Evolutionary conservation across 257 asterid species (phyloP).

Genomic region (Rehmannia glutinosa): DNA sequence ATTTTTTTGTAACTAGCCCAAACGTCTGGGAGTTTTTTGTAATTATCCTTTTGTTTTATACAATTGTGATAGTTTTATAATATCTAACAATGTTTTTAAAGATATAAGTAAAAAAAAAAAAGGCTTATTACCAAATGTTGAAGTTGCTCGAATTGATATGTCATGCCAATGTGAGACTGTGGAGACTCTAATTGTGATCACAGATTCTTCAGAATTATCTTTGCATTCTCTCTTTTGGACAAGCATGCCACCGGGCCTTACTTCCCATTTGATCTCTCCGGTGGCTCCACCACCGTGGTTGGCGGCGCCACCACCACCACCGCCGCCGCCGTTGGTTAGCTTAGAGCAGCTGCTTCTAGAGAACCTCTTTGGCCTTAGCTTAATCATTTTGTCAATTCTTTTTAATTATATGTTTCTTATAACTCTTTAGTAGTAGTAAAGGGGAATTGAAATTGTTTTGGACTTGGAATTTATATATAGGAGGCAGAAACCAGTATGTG

Average conservation of each 20-base stretch:
- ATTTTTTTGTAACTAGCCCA: too few species aligned
- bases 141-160: conserved; percentile 53
- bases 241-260: conserved; percentile 82
- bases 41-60: too few species aligned
- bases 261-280: conserved; percentile 62
- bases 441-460: conserved; percentile 1
- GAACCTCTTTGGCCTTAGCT: conserved; percentile 53
- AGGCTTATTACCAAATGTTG: conserved; percentile 54
- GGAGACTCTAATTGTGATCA: conserved; percentile 49
- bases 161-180: conserved; percentile 48
- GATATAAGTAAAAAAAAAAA: too few species aligned
- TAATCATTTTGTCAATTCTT: conserved; percentile 35
- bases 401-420: too few species aligned
- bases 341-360: conserved; percentile 49
- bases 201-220: conserved; percentile 20
- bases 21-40: too few species aligned
- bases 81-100: too few species aligned
- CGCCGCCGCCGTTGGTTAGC: background rate
- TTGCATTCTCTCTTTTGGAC: conserved; percentile 57
- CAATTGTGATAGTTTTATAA: too few species aligned
- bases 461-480: conserved; percentile 24
- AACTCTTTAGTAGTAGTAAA: background rate
- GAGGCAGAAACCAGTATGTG: conserved; percentile 20
- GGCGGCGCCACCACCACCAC: background rate
- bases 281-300: background rate